These are phyloP conservation scores for Phyllostachys edulis DNA, from an alignment of 176 grass and related monocot genomes.

Conservation along the genomic window DNA sequence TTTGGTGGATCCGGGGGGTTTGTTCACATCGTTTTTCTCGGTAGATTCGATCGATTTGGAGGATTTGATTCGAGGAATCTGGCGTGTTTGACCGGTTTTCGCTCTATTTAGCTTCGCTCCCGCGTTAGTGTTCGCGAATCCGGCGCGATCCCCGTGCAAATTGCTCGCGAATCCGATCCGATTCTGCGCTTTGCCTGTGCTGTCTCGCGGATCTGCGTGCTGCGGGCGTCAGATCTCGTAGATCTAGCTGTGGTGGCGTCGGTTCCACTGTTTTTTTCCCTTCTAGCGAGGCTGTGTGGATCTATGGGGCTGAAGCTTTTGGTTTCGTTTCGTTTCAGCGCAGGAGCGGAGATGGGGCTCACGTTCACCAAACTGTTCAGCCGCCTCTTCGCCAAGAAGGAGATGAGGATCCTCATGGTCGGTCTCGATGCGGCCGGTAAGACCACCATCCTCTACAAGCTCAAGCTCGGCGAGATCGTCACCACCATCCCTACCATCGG, in stretches of 20 bases:
- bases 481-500: conserved; percentile 88
- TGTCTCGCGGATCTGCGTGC: conserved; percentile 24
- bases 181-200: too few relatives aligned
- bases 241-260: conserved; percentile 24
- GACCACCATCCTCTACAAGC: conserved; percentile 93
- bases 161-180: conserved; percentile 13
- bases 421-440: conserved; percentile 89
- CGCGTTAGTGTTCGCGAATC: conserved; percentile 19
- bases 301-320: not conserved
- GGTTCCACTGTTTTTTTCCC: not conserved
- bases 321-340: conserved; percentile 22
- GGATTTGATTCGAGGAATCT: conserved; percentile 26
- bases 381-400: conserved; percentile 88
- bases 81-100: not conserved
- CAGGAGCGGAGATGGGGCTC: conserved; percentile 66
- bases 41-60: not conserved
- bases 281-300: not conserved
- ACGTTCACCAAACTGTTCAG: conserved; percentile 89
- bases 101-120: conserved; percentile 20
- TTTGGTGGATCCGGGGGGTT: not conserved
- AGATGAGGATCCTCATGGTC: conserved; percentile 93
- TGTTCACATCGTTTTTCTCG: not conserved
- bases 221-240: not conserved
- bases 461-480: conserved; percentile 92
- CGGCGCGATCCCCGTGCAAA: not conserved